Base-by-base conservation (phyloP, 1,284 basidiomycete genomes). In the Serendipita sp. region DNA sequence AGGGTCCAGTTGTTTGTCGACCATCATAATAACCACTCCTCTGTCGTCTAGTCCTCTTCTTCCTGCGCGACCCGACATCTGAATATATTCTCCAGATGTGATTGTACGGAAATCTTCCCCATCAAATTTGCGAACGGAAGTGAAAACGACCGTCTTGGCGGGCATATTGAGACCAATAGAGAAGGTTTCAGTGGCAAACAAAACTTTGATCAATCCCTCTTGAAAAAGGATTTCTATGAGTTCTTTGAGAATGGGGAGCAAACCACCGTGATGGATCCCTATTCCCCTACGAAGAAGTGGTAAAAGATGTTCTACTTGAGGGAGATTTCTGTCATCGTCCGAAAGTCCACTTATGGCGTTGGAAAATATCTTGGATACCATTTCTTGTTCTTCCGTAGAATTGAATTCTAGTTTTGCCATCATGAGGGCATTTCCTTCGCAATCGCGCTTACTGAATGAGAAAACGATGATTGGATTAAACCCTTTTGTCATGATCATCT, bases 1-100 rank as follows among this genome's bases (percentile, higher is more conserved):
- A 0, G 96, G 94, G 71, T 99, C 96, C 61, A 99, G 79, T 76
- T 96, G 97, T 76, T 97, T 93, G 74, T 99, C 95, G 72, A 90
- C 92, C 96, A 99, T 99, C 93, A 99, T 93, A 71, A 99, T 98
- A 66, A 99, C 96, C 63, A 99, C 93, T 66, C 96, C 96, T n/a
- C 96, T 85, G 67, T 98, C 95, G 72, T 99, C 96, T 64, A 99
- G 77, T 53, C 96, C 96, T 76, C 96, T 86, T 71, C 96, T 87
- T 69, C 96, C 96, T 3, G 96, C 96, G 67, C 96, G 90, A 63
- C 96, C 96, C 0, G 93, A 95, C 96, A 99, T 99, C 72, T 98
- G 94, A 69, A 96, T 94, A 74, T 97, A 97, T 78, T 97, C 94
- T 65, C 93, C 88, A 1, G 83, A 87, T 0, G 85, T 89, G 49